These are phyloP conservation scores for Clathrus columnatus DNA, from an alignment of 768 basidiomycete genomes.

Conservation along the genomic window DNA sequence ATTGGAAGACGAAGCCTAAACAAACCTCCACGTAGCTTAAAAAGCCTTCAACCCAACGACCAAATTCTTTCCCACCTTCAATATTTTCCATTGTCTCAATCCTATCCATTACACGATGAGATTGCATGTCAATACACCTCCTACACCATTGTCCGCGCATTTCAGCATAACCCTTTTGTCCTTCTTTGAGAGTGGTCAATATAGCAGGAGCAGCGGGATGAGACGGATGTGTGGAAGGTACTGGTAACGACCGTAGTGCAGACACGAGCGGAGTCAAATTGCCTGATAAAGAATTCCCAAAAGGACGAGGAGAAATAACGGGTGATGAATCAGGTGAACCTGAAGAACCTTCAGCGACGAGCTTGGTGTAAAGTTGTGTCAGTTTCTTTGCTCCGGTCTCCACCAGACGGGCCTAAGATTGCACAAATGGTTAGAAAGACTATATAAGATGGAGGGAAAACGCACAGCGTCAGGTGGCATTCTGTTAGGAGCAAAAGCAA, in stretches of 20 bases:
- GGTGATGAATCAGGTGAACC: conserved; percentile 56
- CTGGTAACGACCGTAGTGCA: conserved; percentile 54
- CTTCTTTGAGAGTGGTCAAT: conserved; percentile 57
- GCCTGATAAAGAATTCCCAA: conserved; percentile 43
- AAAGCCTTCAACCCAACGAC: conserved; percentile 59
- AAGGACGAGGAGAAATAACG: conserved; percentile 44
- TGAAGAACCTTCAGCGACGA: conserved; percentile 79
- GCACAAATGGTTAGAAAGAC: neutral
- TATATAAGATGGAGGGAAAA: neutral
- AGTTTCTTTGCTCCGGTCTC: conserved; percentile 82
- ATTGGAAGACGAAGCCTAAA: neutral
- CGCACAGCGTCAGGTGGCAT: conserved; percentile 48
- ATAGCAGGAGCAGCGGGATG: conserved; percentile 68
- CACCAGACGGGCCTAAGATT: conserved; percentile 51
- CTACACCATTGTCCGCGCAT: conserved; percentile 76
- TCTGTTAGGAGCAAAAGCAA: conserved; percentile 58
- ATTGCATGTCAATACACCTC: conserved; percentile 66
- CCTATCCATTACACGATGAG: conserved; percentile 58
- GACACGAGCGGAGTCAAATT: conserved; percentile 55
- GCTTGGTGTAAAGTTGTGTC: conserved; percentile 73
- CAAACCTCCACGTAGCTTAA: conserved; percentile 59
- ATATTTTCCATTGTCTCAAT: conserved; percentile 63
- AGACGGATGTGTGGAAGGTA: conserved; percentile 75
- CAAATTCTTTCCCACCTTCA: conserved; percentile 59
- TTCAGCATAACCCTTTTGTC: conserved; percentile 75